Evolutionary conservation across 345 rosid genomes (phyloP), one percentile per base, ranked within the genome.

Genomic region (Lepidium aucheri): DNA sequence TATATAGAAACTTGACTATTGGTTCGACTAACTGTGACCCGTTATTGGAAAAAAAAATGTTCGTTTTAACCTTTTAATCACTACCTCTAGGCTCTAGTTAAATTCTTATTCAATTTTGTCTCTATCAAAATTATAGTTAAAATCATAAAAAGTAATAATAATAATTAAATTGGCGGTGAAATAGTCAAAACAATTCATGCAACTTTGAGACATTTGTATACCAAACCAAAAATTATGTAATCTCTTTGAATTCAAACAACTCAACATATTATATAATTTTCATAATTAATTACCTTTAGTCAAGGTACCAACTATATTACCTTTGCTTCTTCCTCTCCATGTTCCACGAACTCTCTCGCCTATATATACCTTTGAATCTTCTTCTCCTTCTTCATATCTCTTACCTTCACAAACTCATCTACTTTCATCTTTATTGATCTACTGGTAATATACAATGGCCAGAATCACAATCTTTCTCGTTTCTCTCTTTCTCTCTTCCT

Each of bases 401-500:
- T 46, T 9, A 47, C 43, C 64, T 46, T 32, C n/a, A 28, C 57
- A 53, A 44, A 63, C 17, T 28, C 68, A 70, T 3, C 36, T 42
- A n/a, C n/a, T n/a, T n/a, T n/a, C n/a, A n/a, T n/a, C n/a, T n/a
- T 28, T 18, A 40, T 65, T 45, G 34, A 15, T 46, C 13, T 17
- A 17, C 28, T 38, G 14, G 14, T 18, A 60, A 56, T 16, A 54
- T 65, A 56, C 42, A 43, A 81, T 84, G 93, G 75, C 78, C 53
- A 74, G 50, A 38, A 55, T 35, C 5, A 36, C 54, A 62, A 60
- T 66, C 82, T 53, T 72, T 58, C 63, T 83, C 34, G 16, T 78
- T 26, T 56, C 73, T 63, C 26, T 83, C 35, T 52, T 74, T 69
- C 70, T 91, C 10, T 61, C 86, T 65, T 80, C 75, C 62, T 12